Evolutionary conservation across 2,329 filamentous ascomycete genomes (phyloP), one percentile per base, ranked within the genome.

Genomic region (Fusarium scirpi): DNA sequence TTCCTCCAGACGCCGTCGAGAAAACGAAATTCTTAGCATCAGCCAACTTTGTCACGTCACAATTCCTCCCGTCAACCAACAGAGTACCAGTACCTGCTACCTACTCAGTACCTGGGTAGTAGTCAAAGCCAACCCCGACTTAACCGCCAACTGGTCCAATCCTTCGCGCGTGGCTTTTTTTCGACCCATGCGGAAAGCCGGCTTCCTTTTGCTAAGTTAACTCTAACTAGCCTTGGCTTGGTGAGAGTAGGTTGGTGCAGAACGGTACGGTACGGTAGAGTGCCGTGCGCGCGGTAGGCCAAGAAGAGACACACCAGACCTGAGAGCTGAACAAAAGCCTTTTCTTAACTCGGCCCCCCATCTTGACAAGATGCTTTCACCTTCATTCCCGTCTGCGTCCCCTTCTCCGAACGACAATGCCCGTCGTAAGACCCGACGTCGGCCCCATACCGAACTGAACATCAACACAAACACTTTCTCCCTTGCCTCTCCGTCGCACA

Each of bases 11-110:
- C 55, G 60, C 69, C 72, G 58, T 71, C 72, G 49, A 65, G 46
- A 60, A 62, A 51, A 60, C 61, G 51, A 67, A 58, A 55, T 62
- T 70, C 62, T 67, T 63, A 70, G 62, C 48, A 61, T 60, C 49
- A 67, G 60, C 66, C 57, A 68, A 64, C 63, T 71, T 69, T 73
- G 73, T 74, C 73, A 75, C 71, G 71, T 72, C 73, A 70, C 72
- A 73, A 73, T 71, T 73, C 70, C 52, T 67, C 34, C 34, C 18
- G 34, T 38, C 38, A 47, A 63, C 59, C 67, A 38, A n/a, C 34
- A 38, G 34, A 38, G 18, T 52, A 52, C 49, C 58, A 62, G 66
- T 59, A 47, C 34, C 48, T 40, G 34, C 22, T 34, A 51, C 47
- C 47, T 51, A 51, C 22, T 24, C 20, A 12, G 34, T 38, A 38